phyloP scores from a whole-genome alignment of 108 stramenopile genomes.

The Mayamaea pseudoterrestris region DNA sequence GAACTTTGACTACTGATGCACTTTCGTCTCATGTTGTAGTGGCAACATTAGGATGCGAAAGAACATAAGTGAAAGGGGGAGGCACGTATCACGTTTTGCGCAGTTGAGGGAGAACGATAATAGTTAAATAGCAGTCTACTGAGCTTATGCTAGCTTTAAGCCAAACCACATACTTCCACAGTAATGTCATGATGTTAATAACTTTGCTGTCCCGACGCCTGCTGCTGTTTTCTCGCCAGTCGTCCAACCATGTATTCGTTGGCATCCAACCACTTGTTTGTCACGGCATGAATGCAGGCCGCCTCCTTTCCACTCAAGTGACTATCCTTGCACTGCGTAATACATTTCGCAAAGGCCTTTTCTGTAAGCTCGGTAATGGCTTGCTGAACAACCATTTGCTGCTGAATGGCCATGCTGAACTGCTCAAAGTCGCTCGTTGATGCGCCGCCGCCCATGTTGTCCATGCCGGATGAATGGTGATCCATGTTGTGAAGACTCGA shows the following conservation, averaged over 20 bases:
- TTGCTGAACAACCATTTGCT: constrained; percentile 64
- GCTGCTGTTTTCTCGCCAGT: constrained; percentile 47
- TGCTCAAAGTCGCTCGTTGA: constrained; percentile 56
- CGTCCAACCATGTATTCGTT: constrained; percentile 76
- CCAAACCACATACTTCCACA: no score
- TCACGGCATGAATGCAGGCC: constrained; percentile 57
- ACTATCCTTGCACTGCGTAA: constrained; percentile 31
- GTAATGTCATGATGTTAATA: no score
- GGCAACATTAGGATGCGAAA: no score
- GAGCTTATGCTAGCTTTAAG: no score
- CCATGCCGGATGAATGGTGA: background rate
- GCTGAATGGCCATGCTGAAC: constrained; percentile 43
- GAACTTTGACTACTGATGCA: no score
- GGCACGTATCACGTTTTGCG: no score
- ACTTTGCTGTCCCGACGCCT: constrained; percentile 10
- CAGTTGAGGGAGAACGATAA: no score
- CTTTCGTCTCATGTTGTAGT: no score
- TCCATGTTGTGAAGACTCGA: background rate
- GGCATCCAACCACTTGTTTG: constrained; percentile 78
- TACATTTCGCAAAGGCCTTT: constrained; percentile 58
- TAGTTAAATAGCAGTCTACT: no score
- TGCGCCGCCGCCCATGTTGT: background rate
- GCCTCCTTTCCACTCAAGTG: constrained; percentile 52
- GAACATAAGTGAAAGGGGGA: no score
- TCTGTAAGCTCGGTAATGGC: constrained; percentile 63